Evolutionary conservation across 139 green algal genomes (phyloP), one percentile per base, ranked within the genome.

Genomic region (Micractinium sp.): DNA sequence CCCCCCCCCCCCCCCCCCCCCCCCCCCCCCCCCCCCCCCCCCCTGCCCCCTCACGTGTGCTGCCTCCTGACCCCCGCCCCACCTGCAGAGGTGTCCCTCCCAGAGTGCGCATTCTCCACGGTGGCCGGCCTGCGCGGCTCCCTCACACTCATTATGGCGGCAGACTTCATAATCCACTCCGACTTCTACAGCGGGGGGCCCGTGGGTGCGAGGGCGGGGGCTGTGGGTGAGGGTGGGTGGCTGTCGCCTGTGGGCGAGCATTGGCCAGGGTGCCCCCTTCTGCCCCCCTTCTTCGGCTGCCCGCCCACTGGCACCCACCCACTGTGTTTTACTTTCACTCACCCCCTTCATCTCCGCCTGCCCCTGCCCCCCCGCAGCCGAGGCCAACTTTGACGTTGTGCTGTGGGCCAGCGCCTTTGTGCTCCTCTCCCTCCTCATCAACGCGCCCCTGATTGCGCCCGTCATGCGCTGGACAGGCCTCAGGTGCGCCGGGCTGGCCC

Each of bases 381-480:
- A 53, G n/a, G 86, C 92, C 33, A 93, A 93, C 80, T 82, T 89
- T 69, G 91, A 95, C 78, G 92, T 96, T 0, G 92, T 92, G 36
- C 90, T 98, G 85, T 98, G 94, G 95, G 95, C 95, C 0, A 90
- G 92, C 5, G 94, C 94, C 29, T 96, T 98, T 82, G 95, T 97
- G 90, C 86, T 98, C 76, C 93, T 98, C 80, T 97, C 95, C 9
- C 92, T 98, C 67, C 41, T 96, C 20, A 93, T 98, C 76, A 98
- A 98, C 87, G 95, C 92, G 1, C 93, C 96, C 5, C 66, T 25
- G 20, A 91, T 92, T 12, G 91, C 90, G 7, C 77, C 84, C 71
- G 90, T 94, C n/a, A 92, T 95, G 85, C 75, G 47, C 16, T 79
- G 79, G 85, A 88, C 76, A 20, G 66, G 77, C 20, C 77, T 47